Evolutionary conservation across 352 stramenopile species (phyloP).

Genomic region (Pythium biforme): DNA sequence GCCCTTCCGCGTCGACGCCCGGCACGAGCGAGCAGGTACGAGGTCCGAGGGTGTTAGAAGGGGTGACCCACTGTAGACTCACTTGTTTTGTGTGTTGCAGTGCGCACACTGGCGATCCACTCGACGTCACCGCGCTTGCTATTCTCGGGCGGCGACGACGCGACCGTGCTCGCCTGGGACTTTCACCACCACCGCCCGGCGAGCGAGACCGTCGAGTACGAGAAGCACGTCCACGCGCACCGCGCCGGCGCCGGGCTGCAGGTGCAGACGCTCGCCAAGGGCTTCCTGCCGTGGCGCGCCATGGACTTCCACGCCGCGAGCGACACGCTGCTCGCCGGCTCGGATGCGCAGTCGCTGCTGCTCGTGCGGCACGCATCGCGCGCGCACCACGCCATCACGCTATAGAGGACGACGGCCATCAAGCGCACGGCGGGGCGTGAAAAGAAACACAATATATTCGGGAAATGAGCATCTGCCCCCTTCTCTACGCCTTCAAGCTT

Average conservation of each 20-base stretch:
- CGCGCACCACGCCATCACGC: constrained; percentile 11
- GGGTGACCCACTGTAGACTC: no score
- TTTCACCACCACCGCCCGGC: constrained; percentile 56
- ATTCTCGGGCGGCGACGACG: constrained; percentile 65
- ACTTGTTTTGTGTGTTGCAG: constrained; percentile 19
- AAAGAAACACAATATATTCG: background rate
- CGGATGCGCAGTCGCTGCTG: constrained; percentile 71
- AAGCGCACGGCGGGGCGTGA: background rate
- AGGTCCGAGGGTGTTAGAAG: no score
- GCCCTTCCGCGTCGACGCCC: constrained; percentile 63
- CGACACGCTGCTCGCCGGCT: constrained; percentile 71
- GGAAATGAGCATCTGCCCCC: background rate
- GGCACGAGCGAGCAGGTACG: constrained; percentile 58
- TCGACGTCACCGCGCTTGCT: constrained; percentile 56
- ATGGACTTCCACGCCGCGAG: constrained; percentile 69
- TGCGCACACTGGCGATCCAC: constrained; percentile 73
- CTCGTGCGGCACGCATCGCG: constrained; percentile 65
- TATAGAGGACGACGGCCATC: constrained; percentile 13
- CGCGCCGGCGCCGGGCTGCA: constrained; percentile 30
- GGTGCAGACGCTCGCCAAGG: constrained; percentile 37
- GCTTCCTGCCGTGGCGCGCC: constrained; percentile 62
- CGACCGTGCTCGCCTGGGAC: constrained; percentile 66
- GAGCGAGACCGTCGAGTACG: constrained; percentile 62
- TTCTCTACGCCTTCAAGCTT: no score
- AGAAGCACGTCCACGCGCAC: constrained; percentile 27